Conservation (phyloP, 805 yeast species). For the Candida caryicola region DNA sequence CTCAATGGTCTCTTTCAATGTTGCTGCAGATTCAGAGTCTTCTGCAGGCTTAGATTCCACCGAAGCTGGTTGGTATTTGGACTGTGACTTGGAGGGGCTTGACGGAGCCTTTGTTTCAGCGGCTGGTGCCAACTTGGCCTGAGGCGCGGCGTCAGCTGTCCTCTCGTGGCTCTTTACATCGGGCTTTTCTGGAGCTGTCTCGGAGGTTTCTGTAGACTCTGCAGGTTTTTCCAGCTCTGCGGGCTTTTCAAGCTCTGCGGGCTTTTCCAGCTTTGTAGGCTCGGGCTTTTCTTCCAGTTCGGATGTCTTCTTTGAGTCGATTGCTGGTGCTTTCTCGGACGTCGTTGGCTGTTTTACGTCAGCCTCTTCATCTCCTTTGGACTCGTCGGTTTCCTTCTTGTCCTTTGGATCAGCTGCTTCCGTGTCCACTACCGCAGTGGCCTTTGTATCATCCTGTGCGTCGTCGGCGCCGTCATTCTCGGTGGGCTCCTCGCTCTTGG, state of each 20-base stretch:
- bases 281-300: slow-evolving; percentile 10
- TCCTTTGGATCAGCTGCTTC: slow-evolving; percentile 7
- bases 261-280: slow-evolving; percentile 3
- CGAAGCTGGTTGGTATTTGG: too few species aligned
- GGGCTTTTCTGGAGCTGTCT: slow-evolving; percentile 2
- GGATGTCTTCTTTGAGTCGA: background rate
- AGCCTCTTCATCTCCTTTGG: slow-evolving; percentile 9
- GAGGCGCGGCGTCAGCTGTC: slow-evolving; percentile 1
- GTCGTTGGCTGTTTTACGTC: slow-evolving; percentile 6
- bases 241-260: slow-evolving; percentile 22
- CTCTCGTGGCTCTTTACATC: slow-evolving; percentile 1
- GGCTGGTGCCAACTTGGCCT: background rate
- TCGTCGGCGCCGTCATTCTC: slow-evolving; percentile 10
- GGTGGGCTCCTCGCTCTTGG: slow-evolving; percentile 32
- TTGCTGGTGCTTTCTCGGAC: slow-evolving; percentile 8
- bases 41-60: slow-evolving; percentile 1
- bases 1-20: slow-evolving; percentile 20
- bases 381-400: slow-evolving; percentile 2
- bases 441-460: slow-evolving; percentile 6
- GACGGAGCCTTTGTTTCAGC: slow-evolving; percentile 5
- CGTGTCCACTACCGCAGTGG: slow-evolving; percentile 4
- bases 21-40: slow-evolving; percentile 3
- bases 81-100: background rate
- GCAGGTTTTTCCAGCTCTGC: slow-evolving; percentile 9
- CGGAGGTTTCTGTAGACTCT: slow-evolving; percentile 5